Conservation (phyloP, 2,329 filamentous ascomycete genomes). For the Penicillium sp. region DNA sequence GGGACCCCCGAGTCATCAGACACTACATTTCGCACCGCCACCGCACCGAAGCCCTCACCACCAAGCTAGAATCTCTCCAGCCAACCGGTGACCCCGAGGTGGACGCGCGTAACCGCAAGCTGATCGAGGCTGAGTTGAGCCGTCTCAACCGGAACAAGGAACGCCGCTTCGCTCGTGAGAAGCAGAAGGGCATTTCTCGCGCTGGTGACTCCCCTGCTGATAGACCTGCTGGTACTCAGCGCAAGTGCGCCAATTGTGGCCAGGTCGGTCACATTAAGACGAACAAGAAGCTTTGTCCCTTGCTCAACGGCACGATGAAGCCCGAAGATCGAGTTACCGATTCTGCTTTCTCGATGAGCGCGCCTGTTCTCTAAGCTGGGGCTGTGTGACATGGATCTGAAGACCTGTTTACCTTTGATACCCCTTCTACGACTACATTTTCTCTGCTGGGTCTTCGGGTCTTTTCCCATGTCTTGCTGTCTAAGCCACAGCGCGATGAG, state of each 20-base stretch:
- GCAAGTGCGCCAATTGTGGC: conserved; percentile 97
- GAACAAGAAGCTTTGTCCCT: conserved; percentile 92
- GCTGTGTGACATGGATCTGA: conserved; percentile 3
- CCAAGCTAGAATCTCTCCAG: conserved; percentile 61
- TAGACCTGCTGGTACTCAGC: conserved; percentile 59
- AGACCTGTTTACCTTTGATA: background rate
- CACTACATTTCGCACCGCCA: conserved; percentile 78
- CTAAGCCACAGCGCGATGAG: background rate
- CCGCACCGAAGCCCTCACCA: conserved; percentile 63
- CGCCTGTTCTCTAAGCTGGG: conserved; percentile 30
- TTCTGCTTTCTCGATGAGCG: conserved; percentile 47
- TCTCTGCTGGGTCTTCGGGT: conserved; percentile 5
- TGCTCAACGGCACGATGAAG: conserved; percentile 78
- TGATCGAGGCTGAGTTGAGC: conserved; percentile 68
- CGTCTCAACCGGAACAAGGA: conserved; percentile 89
- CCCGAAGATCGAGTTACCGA: conserved; percentile 45
- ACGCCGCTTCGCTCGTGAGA: conserved; percentile 81
- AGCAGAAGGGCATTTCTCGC: conserved; percentile 64
- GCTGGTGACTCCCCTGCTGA: conserved; percentile 44
- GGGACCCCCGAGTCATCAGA: conserved; percentile 79
- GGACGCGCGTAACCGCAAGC: conserved; percentile 57
- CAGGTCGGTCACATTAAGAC: conserved; percentile 98
- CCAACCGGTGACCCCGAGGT: conserved; percentile 63
- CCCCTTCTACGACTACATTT: background rate
- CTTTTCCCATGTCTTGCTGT: background rate